Evolutionary conservation across 257 asterid species (phyloP).

Genomic region (Nicotiana benthamiana): DNA sequence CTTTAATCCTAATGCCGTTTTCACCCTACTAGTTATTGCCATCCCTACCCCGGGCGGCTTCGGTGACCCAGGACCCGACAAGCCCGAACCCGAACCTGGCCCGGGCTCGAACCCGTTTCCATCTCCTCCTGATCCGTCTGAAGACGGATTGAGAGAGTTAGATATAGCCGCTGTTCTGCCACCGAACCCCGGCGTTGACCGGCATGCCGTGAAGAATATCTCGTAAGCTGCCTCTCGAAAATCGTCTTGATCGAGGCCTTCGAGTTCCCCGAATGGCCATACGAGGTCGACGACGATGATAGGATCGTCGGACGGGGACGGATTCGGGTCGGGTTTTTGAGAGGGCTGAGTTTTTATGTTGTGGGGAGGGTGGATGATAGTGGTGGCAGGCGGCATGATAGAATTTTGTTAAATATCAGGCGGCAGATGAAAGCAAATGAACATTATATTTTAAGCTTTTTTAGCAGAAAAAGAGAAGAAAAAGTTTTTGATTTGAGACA

Average conservation of each 20-base stretch:
- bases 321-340: constrained; percentile 12
- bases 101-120: constrained; percentile 30
- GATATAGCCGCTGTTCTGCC: constrained; percentile 34
- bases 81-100: constrained; percentile 14
- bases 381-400: not conserved
- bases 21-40: constrained; percentile 90
- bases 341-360: constrained; percentile 8
- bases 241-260: constrained; percentile 55
- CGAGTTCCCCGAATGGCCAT: constrained; percentile 51
- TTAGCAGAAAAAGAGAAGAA: not conserved
- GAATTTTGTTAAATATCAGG: constrained; percentile 11
- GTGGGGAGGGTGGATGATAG: not conserved
- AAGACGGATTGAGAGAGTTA: constrained; percentile 27
- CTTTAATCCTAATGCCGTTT: constrained; percentile 76
- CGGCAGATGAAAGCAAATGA: constrained; percentile 28
- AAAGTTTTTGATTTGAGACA: not conserved
- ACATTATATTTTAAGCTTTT: constrained; percentile 16
- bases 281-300: constrained; percentile 13
- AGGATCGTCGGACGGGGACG: not conserved
- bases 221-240: constrained; percentile 85
- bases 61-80: constrained; percentile 46
- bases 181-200: constrained; percentile 90
- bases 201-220: constrained; percentile 88
- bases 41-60: constrained; percentile 65
- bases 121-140: constrained; percentile 40